phyloP scores from a whole-genome alignment of 768 basidiomycete species.

The Coprinopsis marcescibilis region DNA sequence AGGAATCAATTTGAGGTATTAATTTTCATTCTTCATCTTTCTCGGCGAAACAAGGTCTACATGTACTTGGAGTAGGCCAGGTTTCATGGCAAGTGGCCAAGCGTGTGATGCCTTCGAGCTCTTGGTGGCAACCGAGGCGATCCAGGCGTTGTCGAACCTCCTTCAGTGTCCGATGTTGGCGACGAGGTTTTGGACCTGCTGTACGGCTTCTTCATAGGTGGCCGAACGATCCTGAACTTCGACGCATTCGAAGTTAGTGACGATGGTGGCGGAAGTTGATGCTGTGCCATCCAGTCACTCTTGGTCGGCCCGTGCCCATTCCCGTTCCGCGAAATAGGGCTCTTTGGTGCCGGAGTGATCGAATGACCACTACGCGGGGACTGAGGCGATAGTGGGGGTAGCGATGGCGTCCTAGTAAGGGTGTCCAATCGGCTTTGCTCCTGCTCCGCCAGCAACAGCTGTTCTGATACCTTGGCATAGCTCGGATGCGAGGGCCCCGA shows the following conservation, averaged over 20 bases:
- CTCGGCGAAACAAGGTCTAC: too few relatives aligned
- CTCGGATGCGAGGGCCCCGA: conserved; percentile 4
- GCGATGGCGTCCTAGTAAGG: neutral
- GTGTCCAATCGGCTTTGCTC: neutral
- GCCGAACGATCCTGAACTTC: conserved; percentile 3
- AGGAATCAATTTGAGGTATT: too few relatives aligned
- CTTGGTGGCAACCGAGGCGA: neutral
- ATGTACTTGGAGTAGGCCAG: too few relatives aligned
- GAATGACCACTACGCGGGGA: too few relatives aligned
- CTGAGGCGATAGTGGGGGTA: too few relatives aligned
- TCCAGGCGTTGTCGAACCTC: neutral
- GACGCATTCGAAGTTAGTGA: neutral
- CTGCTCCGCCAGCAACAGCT: neutral
- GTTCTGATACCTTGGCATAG: conserved; percentile 1
- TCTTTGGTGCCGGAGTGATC: neutral
- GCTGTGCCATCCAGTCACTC: neutral
- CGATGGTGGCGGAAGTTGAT: neutral
- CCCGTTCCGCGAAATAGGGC: neutral
- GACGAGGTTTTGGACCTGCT: conserved; percentile 3
- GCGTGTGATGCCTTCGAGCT: neutral
- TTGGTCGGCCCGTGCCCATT: neutral
- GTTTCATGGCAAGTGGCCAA: neutral
- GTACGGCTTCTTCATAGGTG: neutral
- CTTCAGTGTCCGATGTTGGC: neutral
- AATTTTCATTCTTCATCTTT: too few relatives aligned